Percentiles rank a stretch among this genome's conserved stretches.
Conservation (phyloP, 2,329 filamentous ascomycete species). For the Fusarium scirpi region DNA sequence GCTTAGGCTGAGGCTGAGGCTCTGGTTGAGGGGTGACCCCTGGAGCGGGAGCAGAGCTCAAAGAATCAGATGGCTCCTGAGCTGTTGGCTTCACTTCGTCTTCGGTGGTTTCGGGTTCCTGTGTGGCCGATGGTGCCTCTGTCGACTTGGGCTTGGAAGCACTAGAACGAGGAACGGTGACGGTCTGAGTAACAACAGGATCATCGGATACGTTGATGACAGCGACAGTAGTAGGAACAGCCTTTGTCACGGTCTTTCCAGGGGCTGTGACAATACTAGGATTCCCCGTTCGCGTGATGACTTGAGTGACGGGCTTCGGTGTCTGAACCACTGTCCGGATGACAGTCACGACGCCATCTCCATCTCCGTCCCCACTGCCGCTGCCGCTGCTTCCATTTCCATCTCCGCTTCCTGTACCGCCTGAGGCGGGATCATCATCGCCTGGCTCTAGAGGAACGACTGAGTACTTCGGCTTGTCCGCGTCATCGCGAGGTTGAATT, state of each 20-base stretch:
- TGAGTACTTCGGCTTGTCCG: slow-evolving; percentile 52
- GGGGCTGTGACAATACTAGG: slow-evolving; percentile 47
- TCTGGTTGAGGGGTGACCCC: slow-evolving; percentile 14
- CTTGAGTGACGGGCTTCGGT: slow-evolving; percentile 45
- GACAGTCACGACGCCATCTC: slow-evolving; percentile 49
- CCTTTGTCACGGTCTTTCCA: slow-evolving; percentile 45
- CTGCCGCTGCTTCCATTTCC: slow-evolving; percentile 26
- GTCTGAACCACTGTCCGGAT: slow-evolving; percentile 50
- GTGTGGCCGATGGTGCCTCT: slow-evolving; percentile 10
- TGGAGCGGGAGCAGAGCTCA: slow-evolving; percentile 20
- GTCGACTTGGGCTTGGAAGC: slow-evolving; percentile 18
- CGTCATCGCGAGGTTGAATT: slow-evolving; percentile 41
- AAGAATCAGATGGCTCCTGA: slow-evolving; percentile 2
- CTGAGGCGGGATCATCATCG: slow-evolving; percentile 39
- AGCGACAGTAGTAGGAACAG: slow-evolving; percentile 49
- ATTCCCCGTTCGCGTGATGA: slow-evolving; percentile 46
- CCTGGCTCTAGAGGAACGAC: slow-evolving; percentile 56
- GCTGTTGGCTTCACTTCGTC: slow-evolving; percentile 2
- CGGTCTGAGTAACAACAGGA: slow-evolving; percentile 39
- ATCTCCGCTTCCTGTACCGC: slow-evolving; percentile 40
- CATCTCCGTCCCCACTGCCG: slow-evolving; percentile 30
- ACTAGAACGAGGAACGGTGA: slow-evolving; percentile 43
- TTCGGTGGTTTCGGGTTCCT: background rate
- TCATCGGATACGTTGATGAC: slow-evolving; percentile 48
- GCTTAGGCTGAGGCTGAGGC: slow-evolving; percentile 11